Base-by-base conservation (phyloP, 768 basidiomycete genomes). In the Termitomyces titanicus region DNA sequence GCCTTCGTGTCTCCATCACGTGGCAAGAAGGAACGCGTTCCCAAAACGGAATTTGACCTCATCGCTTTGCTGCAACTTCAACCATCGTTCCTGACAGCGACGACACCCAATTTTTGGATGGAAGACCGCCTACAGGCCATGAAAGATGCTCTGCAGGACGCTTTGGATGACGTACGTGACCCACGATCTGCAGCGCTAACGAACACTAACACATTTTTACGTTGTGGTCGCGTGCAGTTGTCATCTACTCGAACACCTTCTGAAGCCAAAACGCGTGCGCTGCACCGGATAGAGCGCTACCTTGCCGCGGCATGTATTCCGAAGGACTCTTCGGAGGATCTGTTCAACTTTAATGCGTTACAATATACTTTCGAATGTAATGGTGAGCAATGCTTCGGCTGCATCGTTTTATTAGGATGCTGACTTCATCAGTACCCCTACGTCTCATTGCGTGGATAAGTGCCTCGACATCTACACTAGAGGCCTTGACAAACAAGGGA, bases 301-400 rank as follows among this genome's bases (percentile, higher is more conserved):
- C 70, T 85, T 29, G 86, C 82, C 3, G 51, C 68, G 51, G 77
- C 78, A n/a, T 76, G 78, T 54, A 72, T 79, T 38, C 62, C 70
- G 24, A 66, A 73, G n/a, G 69, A 75, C 22, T 64, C 76, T 17
- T 69, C 74, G 17, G 75, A 75, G 27, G 76, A 77, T 9, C 73
- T 83, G 59, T 73, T 76, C 35, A 68, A 72, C 44, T 89, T 92
- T 68, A 65, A 85, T 18, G 76, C 80, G 10, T 71, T 92, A 39
- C 92, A 94, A 65, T 82, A 88, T 61, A 83, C 83, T 0, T 92
- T 94, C 61, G 88, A 93, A 67, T 90, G 86, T 68, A 94, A 94
- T 64, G 75, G 92, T 92, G 61, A 56, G 88, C 64, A 15, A 29
- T 50, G 43, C 25, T 43, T 47, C 18, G 37, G 38, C 17, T 45